Conservation (phyloP, 306 rosid species). For the Fragaria vesca region DNA sequence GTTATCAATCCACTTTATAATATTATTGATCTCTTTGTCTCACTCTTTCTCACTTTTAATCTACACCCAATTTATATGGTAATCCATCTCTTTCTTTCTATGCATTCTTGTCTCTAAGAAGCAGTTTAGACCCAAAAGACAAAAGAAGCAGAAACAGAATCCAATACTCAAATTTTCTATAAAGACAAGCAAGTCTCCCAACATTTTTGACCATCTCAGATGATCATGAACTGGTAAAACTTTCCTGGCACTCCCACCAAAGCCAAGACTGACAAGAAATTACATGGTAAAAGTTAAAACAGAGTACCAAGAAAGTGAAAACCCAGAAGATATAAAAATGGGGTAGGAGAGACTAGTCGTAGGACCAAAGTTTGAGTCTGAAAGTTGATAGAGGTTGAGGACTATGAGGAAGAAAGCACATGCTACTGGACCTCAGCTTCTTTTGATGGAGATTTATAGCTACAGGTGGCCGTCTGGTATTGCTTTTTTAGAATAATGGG, state of each 20-base stretch:
- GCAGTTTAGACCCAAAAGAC: conserved; percentile 4
- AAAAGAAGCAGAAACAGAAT: conserved; percentile 17
- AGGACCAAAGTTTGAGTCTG: conserved; percentile 4
- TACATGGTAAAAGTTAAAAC: conserved; percentile 8
- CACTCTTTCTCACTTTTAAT: neutral
- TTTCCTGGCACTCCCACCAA: conserved; percentile 1
- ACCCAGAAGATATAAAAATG: neutral
- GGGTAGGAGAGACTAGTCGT: neutral
- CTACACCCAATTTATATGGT: neutral
- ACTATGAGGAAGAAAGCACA: conserved; percentile 15
- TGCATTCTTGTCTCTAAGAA: neutral
- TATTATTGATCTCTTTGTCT: conserved; percentile 8
- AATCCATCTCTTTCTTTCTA: neutral
- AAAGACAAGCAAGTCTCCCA: conserved; percentile 15
- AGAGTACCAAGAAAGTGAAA: neutral
- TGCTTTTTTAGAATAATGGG: neutral
- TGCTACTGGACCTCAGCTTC: conserved; percentile 12
- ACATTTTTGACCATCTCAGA: neutral
- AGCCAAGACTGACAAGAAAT: neutral
- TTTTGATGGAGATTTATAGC: conserved; percentile 13
- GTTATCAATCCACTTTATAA: conserved; percentile 22
- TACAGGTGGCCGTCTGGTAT: neutral
- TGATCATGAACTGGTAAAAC: neutral
- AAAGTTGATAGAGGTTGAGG: neutral
- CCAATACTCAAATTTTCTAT: neutral